Percentiles rank a stretch among this genome's conserved stretches.
phyloP scores from a whole-genome alignment of 106 monocot genomes.

The Apostasia ramifera region DNA sequence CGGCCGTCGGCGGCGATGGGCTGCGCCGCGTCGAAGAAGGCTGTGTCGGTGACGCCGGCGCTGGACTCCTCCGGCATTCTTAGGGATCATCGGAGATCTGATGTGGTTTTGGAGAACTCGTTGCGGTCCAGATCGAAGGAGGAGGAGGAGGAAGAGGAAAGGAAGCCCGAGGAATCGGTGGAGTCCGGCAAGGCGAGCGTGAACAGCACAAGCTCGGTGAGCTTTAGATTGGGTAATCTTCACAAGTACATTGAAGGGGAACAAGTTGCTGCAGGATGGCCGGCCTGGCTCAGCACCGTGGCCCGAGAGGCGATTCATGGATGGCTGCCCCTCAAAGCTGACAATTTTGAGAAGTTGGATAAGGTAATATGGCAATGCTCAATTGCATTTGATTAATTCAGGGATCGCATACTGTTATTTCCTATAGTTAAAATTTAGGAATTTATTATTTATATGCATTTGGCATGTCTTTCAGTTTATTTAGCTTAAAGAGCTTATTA shows the following conservation, averaged over 20 bases:
- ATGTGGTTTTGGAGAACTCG: constrained; percentile 7
- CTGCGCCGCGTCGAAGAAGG: constrained; percentile 45
- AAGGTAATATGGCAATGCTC: constrained; percentile 36
- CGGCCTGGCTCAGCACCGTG: constrained; percentile 50
- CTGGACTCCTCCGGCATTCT: constrained; percentile 27
- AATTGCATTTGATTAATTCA: background rate
- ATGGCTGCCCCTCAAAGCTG: constrained; percentile 62
- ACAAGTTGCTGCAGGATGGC: constrained; percentile 73
- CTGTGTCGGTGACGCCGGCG: constrained; percentile 42
- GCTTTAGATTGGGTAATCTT: constrained; percentile 37
- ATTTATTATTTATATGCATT: background rate
- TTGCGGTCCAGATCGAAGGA: constrained; percentile 1
- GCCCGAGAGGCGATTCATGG: constrained; percentile 68
- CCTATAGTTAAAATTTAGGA: background rate
- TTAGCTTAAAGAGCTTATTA: too few relatives aligned
- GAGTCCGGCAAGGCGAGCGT: constrained; percentile 15
- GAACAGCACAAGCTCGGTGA: constrained; percentile 13
- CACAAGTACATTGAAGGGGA: constrained; percentile 60
- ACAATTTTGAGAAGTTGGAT: constrained; percentile 70
- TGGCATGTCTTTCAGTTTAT: too few relatives aligned
- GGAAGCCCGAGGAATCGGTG: background rate
- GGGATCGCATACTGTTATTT: background rate
- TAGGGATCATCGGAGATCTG: constrained; percentile 10
- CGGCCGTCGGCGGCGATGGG: constrained; percentile 23
- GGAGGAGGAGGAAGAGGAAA: constrained; percentile 16